Evolutionary conservation across 164 flowering plant genomes (phyloP).

Genomic region (Magnolia officinalis): DNA sequence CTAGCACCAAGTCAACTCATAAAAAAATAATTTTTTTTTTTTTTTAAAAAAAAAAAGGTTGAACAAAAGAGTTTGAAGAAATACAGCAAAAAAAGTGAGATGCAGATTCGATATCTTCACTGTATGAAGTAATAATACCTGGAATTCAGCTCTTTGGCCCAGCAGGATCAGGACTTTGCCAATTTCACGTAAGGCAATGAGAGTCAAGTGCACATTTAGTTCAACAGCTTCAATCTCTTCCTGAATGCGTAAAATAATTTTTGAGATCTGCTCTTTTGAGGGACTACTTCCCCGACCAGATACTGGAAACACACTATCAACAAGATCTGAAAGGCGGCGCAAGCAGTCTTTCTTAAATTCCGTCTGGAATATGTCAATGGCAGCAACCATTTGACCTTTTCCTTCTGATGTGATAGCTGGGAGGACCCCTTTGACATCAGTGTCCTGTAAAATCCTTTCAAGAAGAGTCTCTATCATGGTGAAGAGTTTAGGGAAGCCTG

Average conservation of each 20-base stretch:
- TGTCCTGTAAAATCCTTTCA: conserved; percentile 83
- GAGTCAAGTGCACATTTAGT: conserved; percentile 76
- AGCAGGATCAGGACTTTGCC: conserved; percentile 70
- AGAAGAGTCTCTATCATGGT: conserved; percentile 79
- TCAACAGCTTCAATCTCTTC: conserved; percentile 96
- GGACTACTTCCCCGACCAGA: conserved; percentile 84
- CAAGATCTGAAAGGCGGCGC: conserved; percentile 78
- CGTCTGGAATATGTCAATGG: conserved; percentile 78
- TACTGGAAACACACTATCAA: conserved; percentile 73
- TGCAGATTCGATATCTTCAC: not conserved
- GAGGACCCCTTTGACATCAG: conserved; percentile 88
- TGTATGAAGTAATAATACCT: conserved; percentile 44
- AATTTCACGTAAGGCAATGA: conserved; percentile 80
- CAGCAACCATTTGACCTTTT: conserved; percentile 72
- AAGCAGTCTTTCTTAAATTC: conserved; percentile 33
- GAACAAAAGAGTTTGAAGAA: not conserved
- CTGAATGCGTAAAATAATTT: conserved; percentile 65
- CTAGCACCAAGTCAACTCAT: not conserved
- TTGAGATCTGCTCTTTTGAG: conserved; percentile 86
- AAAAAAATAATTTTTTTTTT: too few relatives aligned
- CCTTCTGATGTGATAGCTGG: conserved; percentile 77
- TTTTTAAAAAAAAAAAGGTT: too few relatives aligned
- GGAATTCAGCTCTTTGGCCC: conserved; percentile 87
- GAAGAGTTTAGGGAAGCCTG: conserved; percentile 81
- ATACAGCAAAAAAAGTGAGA: not conserved